Evolutionary conservation across 176 grass and related monocot species (phyloP), one percentile per base, ranked within the genome.

Genomic region (Guadua angustifolia): DNA sequence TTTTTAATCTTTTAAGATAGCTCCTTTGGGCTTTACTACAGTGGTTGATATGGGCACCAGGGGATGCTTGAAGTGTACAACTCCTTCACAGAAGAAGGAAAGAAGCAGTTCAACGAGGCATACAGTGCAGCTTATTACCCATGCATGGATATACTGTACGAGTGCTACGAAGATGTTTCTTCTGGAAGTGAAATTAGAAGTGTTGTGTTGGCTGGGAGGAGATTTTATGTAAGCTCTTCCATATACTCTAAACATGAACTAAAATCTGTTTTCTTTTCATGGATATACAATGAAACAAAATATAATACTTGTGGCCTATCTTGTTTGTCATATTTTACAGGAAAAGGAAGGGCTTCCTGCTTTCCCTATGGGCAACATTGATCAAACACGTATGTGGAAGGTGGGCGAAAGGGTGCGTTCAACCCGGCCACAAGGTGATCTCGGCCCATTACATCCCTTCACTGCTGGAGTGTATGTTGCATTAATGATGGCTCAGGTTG

Each of bases 401-500:
- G 94, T 93, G 45, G 89, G 94, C 10, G 88, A 97, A 80, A 81
- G 46, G 82, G 94, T 97, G 29, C 91, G 94, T 59, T 83, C 94
- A 44, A 86, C 84, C 40, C 85, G 91, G 32, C 87, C 91, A 75
- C 70, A 77, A 24, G 89, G 78, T 70, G 94, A 97, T 73, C 88
- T 93, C 52, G 91, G 89, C 5, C 94, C 87, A 1, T 45, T 91
- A 74, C 85, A 97, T 63, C 91, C 94, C 17, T 97, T 97, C 62
- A 97, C 94, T 51, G 94, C 94, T 47, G 94, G 94, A 79, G 87
- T 93, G 19, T 93, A 93, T 78, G 87, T 93, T 51, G 94, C 91
- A 60, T 69, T 97, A n/a, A 93, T 93, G 91, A 98, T 98, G 95
- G 92, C 95, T 57, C 91, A 95, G 92, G 92, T 93, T 86, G 4